phyloP scores from a whole-genome alignment of 345 rosid genomes.

The Pistacia vera region DNA sequence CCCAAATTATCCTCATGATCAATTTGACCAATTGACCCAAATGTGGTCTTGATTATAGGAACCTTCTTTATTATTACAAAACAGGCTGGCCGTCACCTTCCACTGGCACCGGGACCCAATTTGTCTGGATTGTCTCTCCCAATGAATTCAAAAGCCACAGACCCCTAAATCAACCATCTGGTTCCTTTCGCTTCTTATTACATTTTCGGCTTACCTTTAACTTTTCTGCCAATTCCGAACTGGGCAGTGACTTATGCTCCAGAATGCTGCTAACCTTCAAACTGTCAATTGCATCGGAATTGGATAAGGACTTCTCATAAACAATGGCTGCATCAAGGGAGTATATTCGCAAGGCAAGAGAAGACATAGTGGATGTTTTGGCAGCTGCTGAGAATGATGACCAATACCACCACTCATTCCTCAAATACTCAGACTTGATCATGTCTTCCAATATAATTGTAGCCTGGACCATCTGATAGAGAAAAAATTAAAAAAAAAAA shows the following conservation, averaged over 20 bases:
- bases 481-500: neutral
- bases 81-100: constrained; percentile 22
- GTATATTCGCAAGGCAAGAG: constrained; percentile 79
- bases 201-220: constrained; percentile 63
- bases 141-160: neutral
- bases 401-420: constrained; percentile 99
- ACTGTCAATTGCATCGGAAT: constrained; percentile 41
- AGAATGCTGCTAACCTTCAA: constrained; percentile 33
- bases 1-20: constrained; percentile 7
- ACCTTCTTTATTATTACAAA: neutral
- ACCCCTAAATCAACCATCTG: constrained; percentile 47
- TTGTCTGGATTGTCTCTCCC: constrained; percentile 2
- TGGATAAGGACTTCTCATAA: constrained; percentile 50
- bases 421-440: constrained; percentile 75
- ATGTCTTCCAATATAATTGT: constrained; percentile 81
- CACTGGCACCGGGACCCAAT: constrained; percentile 18
- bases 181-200: constrained; percentile 86
- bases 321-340: constrained; percentile 82
- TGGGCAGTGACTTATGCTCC: constrained; percentile 41
- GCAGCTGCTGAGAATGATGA: constrained; percentile 94
- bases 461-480: constrained; percentile 88
- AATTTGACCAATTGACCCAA: constrained; percentile 15
- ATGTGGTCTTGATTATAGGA: constrained; percentile 15
- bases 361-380: constrained; percentile 73
- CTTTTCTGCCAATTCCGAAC: constrained; percentile 58